phyloP scores from a whole-genome alignment of 805 yeast species.

The Deakozyma indianensis region DNA sequence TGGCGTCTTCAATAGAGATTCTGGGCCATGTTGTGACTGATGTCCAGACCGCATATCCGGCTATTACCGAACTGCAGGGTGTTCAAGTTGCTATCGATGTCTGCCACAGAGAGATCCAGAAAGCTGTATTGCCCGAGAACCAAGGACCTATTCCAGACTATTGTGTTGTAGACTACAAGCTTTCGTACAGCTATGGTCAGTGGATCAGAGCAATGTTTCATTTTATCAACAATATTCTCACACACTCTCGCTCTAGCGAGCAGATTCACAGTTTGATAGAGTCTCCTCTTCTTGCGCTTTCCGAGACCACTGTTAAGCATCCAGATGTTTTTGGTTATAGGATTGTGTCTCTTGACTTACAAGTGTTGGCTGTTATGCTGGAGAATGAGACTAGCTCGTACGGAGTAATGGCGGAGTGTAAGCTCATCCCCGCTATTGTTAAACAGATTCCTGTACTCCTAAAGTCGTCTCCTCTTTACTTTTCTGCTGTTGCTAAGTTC shows the following conservation, averaged over 20 bases:
- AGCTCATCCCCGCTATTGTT: conserved; percentile 51
- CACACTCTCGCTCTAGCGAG: conserved; percentile 61
- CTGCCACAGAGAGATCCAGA: conserved; percentile 47
- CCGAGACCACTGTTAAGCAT: conserved; percentile 44
- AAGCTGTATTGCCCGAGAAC: conserved; percentile 28
- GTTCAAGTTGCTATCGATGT: conserved; percentile 45
- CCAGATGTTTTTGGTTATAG: conserved; percentile 53
- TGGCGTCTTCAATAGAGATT: conserved; percentile 50
- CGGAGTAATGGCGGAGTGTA: conserved; percentile 64
- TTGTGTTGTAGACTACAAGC: conserved; percentile 26
- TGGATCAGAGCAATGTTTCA: conserved; percentile 46
- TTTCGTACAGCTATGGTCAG: conserved; percentile 19
- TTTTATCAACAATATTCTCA: conserved; percentile 47
- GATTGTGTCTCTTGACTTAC: conserved; percentile 44
- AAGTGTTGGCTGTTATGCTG: conserved; percentile 52
- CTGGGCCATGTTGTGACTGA: conserved; percentile 28
- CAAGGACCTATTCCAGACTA: conserved; percentile 35
- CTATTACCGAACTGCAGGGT: conserved; percentile 56
- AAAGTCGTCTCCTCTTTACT: conserved; percentile 37
- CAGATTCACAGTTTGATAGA: conserved; percentile 75
- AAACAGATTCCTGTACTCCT: conserved; percentile 41
- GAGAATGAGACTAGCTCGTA: conserved; percentile 88
- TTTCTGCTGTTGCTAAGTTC: conserved; percentile 53
- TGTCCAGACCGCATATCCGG: conserved; percentile 33
- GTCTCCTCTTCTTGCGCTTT: conserved; percentile 52